phyloP scores from a whole-genome alignment of 2,329 filamentous ascomycete genomes.

The Thielaviopsis ethacetica region DNA sequence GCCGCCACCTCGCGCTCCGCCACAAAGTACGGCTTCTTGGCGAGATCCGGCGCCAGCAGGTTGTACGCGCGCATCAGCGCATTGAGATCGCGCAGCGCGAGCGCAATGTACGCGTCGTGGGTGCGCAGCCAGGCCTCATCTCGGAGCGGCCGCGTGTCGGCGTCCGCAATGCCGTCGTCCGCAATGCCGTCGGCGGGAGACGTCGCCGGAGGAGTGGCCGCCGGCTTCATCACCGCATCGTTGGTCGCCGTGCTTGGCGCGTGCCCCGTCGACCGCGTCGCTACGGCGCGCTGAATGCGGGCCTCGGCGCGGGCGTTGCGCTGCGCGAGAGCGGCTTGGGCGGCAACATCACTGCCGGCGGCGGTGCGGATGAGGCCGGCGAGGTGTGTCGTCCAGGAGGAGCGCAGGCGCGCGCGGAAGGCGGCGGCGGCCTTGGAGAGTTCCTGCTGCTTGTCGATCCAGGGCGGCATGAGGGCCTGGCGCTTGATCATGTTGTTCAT shows the following conservation, averaged over 20 bases:
- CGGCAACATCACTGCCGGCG: slow-evolving; percentile 55
- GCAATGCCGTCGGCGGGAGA: too few relatives aligned
- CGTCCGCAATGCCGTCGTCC: too few relatives aligned
- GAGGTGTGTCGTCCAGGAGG: slow-evolving; percentile 74
- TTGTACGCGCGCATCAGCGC: slow-evolving; percentile 74
- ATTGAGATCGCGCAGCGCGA: slow-evolving; percentile 68
- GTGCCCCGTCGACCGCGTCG: slow-evolving; percentile 17
- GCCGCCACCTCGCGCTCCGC: slow-evolving; percentile 65
- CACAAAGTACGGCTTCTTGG: slow-evolving; percentile 82
- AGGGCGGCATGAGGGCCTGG: slow-evolving; percentile 88
- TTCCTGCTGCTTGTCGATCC: slow-evolving; percentile 98
- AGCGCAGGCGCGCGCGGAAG: slow-evolving; percentile 60
- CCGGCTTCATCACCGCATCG: slow-evolving; percentile 30
- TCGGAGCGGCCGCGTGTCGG: slow-evolving; percentile 59
- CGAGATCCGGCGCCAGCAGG: slow-evolving; percentile 78
- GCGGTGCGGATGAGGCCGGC: slow-evolving; percentile 57
- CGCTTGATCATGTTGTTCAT: slow-evolving; percentile 98
- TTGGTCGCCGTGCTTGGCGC: slow-evolving; percentile 22
- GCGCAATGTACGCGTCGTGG: slow-evolving; percentile 58
- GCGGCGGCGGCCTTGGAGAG: slow-evolving; percentile 49
- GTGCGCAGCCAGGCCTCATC: slow-evolving; percentile 59
- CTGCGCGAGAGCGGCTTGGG: slow-evolving; percentile 55
- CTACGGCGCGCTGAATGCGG: slow-evolving; percentile 37
- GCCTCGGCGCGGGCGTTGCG: slow-evolving; percentile 63
- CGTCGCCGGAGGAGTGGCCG: slow-evolving; percentile 16